phyloP scores from a whole-genome alignment of 2,329 filamentous ascomycete species.

The Coleophoma crateriformis region DNA sequence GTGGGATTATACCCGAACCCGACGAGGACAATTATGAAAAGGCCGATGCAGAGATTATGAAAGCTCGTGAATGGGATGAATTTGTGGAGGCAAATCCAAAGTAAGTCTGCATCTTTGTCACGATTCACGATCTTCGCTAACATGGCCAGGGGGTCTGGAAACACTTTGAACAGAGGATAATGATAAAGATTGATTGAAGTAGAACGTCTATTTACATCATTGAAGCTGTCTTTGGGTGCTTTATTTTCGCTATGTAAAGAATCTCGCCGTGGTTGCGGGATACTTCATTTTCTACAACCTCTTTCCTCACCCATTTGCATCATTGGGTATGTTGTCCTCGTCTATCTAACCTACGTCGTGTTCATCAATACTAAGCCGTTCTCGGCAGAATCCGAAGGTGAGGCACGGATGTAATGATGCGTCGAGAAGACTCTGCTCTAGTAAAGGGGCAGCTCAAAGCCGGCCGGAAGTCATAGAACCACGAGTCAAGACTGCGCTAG shows the following conservation, averaged over 20 bases:
- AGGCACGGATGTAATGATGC: no score
- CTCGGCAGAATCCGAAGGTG: no score
- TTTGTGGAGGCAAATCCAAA: conserved; percentile 85
- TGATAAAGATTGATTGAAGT: conserved; percentile 3
- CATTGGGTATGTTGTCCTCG: no score
- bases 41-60: conserved; percentile 85
- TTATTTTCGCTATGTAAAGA: no score
- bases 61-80: conserved; percentile 93
- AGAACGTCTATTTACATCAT: neutral
- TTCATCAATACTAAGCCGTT: no score
- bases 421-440: neutral
- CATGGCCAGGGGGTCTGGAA: conserved; percentile 57
- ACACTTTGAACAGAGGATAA: conserved; percentile 74
- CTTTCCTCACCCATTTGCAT: no score
- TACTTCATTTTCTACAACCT: no score
- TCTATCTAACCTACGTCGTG: no score
- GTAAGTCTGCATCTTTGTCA: conserved; percentile 17
- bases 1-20: conserved; percentile 60
- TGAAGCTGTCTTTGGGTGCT: no score
- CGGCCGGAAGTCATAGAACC: conserved; percentile 18
- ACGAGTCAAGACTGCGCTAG: conserved; percentile 17
- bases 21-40: conserved; percentile 91
- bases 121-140: conserved; percentile 4
- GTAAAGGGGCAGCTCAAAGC: neutral
- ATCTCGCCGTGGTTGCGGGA: no score